Percentiles rank a stretch among this genome's conserved stretches.
Conservation (phyloP, 1,284 basidiomycete species). For the Sporisorium exsertum region DNA sequence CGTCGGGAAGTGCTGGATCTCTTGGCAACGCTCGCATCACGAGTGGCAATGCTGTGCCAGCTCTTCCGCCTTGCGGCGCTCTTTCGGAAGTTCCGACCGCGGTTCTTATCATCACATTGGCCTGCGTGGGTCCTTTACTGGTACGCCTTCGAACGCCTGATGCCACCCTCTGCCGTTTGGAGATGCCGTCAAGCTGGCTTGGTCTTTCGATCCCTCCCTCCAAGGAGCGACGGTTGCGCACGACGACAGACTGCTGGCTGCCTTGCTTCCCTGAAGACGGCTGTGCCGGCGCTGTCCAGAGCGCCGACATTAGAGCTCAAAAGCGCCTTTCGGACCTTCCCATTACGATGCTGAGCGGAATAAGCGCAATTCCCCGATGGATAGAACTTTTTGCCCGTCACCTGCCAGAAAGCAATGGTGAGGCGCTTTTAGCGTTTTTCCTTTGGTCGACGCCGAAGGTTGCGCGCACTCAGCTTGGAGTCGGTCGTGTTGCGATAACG, state of each 20-base stretch:
- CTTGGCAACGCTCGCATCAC: background rate
- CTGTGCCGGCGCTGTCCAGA: background rate
- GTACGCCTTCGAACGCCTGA: background rate
- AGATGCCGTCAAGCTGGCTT: no score
- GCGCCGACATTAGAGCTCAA: background rate
- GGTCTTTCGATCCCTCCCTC: no score
- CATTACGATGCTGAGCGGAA: background rate
- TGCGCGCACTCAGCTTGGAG: no score
- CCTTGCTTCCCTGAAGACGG: background rate
- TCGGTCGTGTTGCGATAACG: no score
- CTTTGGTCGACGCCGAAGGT: no score
- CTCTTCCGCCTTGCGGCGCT: background rate
- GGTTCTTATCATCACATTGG: background rate
- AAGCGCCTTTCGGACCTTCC: no score
- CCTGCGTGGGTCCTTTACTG: background rate
- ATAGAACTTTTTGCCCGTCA: background rate
- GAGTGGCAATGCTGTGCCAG: background rate
- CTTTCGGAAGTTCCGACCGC: background rate
- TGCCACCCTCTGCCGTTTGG: background rate
- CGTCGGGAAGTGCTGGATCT: background rate
- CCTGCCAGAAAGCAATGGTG: background rate
- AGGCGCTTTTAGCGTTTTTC: background rate
- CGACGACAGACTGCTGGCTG: background rate
- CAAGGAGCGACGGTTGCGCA: no score
- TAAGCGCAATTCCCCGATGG: background rate